Evolutionary conservation across 2,329 filamentous ascomycete genomes (phyloP), one percentile per base, ranked within the genome.

Genomic region (Hypomyces perniciosus): DNA sequence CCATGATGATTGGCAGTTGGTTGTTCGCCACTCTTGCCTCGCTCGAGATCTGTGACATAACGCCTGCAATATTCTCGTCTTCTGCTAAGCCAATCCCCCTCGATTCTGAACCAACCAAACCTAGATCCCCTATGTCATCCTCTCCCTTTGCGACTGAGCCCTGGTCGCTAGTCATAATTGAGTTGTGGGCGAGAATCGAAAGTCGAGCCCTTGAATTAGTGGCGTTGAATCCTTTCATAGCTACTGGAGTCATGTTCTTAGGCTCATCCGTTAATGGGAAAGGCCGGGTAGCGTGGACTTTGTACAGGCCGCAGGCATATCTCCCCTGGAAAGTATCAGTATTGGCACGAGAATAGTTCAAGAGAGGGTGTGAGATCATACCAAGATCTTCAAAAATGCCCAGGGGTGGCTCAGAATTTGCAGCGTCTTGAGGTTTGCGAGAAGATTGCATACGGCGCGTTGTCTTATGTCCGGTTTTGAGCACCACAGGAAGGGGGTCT

Each of bases 401-500:
- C 50, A 55, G 38, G 50, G 39, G 12, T 35, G 46, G 2, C 50
- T 50, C 29, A 55, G 43, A 34, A 45, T 37, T 27, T 52, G 40
- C 31, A 61, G 54, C 37, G 56, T 51, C 12, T 39, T 52, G 9
- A 61, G 33, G 27, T 61, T 61, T 2, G 55, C 51, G 8, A 44
- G 43, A 9, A 61, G 46, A n/a, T 56, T 56, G 26, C 8, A 10
- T 8, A 45, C 40, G 12, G 54, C 54, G 5, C 37, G 42, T 8
- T 59, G 52, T 46, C 49, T 56, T 7, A 59, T 50, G 1, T 29
- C 40, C 4, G 28, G n/a, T 4, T 59, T 52, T 2, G 46, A 35
- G n/a, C 52, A 59, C 57, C 59, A 57, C 37, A 61, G 47, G 38
- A 61, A 61, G 3, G 59, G 59, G 1, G 58, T 61, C 31, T 58